Percentiles rank a stretch among this genome's conserved stretches.
phyloP scores from a whole-genome alignment of 2,329 filamentous ascomycete species.

The Claviceps maximensis region DNA sequence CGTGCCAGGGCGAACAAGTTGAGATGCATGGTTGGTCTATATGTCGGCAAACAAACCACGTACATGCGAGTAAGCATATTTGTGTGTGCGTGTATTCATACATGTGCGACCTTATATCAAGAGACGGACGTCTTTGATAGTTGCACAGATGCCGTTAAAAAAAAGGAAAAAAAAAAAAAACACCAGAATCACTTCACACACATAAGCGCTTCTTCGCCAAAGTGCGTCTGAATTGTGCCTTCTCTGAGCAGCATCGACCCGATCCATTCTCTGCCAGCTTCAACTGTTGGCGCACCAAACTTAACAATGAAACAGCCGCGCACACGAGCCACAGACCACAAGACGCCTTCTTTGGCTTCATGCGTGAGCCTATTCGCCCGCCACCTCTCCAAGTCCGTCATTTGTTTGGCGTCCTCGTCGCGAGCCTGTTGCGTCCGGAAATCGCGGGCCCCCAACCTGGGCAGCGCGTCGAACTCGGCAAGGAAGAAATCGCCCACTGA shows the following conservation, averaged over 20 bases:
- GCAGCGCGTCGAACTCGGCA: constrained; percentile 61
- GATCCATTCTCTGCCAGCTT: constrained; percentile 71
- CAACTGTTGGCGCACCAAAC: constrained; percentile 70
- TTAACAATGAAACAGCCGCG: constrained; percentile 83
- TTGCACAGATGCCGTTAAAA: too few relatives aligned
- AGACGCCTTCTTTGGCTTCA: constrained; percentile 47
- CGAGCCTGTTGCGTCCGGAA: constrained; percentile 48
- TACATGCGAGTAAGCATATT: too few relatives aligned
- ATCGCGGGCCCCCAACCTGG: constrained; percentile 70
- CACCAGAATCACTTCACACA: constrained; percentile 44
- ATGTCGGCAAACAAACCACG: too few relatives aligned
- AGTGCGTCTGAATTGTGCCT: constrained; percentile 54
- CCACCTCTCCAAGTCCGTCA: constrained; percentile 37
- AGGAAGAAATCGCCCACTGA: constrained; percentile 61
- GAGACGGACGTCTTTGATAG: too few relatives aligned
- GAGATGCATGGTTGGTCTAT: too few relatives aligned
- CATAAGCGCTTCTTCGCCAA: constrained; percentile 71
- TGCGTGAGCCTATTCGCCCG: constrained; percentile 38
- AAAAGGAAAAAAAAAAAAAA: neutral
- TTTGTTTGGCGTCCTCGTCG: constrained; percentile 19
- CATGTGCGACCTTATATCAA: too few relatives aligned
- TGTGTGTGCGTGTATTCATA: too few relatives aligned
- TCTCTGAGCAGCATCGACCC: constrained; percentile 61
- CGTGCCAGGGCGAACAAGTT: too few relatives aligned
- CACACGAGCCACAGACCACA: constrained; percentile 74